Evolutionary conservation across 1,284 basidiomycete genomes (phyloP).

Genomic region (Flammula alnicola): DNA sequence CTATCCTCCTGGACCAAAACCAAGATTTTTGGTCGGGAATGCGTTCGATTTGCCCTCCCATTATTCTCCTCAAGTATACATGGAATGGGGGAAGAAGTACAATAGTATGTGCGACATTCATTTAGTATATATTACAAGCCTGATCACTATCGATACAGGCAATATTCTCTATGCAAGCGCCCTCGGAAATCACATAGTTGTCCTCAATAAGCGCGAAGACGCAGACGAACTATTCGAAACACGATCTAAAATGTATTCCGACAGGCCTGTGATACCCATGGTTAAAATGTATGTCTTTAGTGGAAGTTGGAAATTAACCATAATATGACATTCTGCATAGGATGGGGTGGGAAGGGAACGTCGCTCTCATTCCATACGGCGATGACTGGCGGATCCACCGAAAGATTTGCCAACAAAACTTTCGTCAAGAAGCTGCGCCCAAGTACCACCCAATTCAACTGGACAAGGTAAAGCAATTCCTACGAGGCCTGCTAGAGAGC

Average conservation of each 20-base stretch:
- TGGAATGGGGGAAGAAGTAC: conserved; percentile 28
- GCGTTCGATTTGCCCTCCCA: conserved; percentile 28
- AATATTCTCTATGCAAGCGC: conserved; percentile 39
- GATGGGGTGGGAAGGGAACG: conserved; percentile 31
- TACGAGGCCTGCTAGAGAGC: conserved; percentile 23
- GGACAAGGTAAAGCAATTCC: conserved; percentile 25
- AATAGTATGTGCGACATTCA: conserved; percentile 19
- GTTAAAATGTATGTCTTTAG: conserved; percentile 24
- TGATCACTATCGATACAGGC: conserved; percentile 24
- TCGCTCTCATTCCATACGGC: conserved; percentile 29
- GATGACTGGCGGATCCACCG: conserved; percentile 31
- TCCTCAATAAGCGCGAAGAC: conserved; percentile 41
- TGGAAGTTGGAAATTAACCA: too few species aligned
- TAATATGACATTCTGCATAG: conserved; percentile 6
- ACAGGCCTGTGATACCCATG: conserved; percentile 35
- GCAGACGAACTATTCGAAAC: conserved; percentile 46
- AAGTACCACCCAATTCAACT: conserved; percentile 27
- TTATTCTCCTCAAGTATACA: conserved; percentile 24
- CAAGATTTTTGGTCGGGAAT: conserved; percentile 32
- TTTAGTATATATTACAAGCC: not conserved
- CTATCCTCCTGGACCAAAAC: conserved; percentile 30
- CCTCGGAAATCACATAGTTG: conserved; percentile 40
- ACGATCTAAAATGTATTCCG: conserved; percentile 44
- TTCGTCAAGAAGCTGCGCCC: conserved; percentile 25
- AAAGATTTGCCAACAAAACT: conserved; percentile 32